A percentile compares a stretch with the other conserved stretches of the same genome.
Evolutionary conservation across 1,284 basidiomycete species (phyloP).

Genomic region (Ustilago nuda): DNA sequence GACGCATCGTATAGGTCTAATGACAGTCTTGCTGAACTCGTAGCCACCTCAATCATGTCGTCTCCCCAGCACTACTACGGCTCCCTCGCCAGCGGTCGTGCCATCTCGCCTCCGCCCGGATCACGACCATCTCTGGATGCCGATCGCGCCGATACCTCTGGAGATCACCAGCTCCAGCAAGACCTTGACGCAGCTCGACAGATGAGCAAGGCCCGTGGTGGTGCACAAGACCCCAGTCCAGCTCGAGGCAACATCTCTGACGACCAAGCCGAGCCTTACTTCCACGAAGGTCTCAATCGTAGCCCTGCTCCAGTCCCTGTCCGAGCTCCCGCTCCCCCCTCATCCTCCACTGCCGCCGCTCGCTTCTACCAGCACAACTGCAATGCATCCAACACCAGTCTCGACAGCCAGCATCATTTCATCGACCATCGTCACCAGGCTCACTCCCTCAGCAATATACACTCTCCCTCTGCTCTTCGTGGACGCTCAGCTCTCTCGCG

Average conservation of each 20-base stretch:
- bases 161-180: constrained; percentile 61
- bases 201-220: constrained; percentile 61
- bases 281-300: constrained; percentile 37
- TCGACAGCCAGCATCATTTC: constrained; percentile 66
- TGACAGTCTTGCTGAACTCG: background rate
- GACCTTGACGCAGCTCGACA: constrained; percentile 67
- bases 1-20: no score
- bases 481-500: constrained; percentile 35
- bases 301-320: constrained; percentile 40
- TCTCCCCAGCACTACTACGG: constrained; percentile 45
- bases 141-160: constrained; percentile 19
- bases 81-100: constrained; percentile 41
- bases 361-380: constrained; percentile 65
- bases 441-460: constrained; percentile 58
- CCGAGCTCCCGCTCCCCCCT: constrained; percentile 31
- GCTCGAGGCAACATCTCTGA: constrained; percentile 42
- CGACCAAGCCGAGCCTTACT: constrained; percentile 46
- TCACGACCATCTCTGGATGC: constrained; percentile 16
- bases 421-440: constrained; percentile 68
- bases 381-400: constrained; percentile 62
- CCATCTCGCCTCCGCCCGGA: constrained; percentile 33
- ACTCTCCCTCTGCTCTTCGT: constrained; percentile 56
- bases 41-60: constrained; percentile 25
- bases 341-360: constrained; percentile 42
- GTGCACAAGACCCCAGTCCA: constrained; percentile 31